Percentiles rank a stretch among this genome's conserved stretches.
Evolutionary conservation across 1,139 yeast species (phyloP).

Genomic region (Pneumocystis oryctolagi): DNA sequence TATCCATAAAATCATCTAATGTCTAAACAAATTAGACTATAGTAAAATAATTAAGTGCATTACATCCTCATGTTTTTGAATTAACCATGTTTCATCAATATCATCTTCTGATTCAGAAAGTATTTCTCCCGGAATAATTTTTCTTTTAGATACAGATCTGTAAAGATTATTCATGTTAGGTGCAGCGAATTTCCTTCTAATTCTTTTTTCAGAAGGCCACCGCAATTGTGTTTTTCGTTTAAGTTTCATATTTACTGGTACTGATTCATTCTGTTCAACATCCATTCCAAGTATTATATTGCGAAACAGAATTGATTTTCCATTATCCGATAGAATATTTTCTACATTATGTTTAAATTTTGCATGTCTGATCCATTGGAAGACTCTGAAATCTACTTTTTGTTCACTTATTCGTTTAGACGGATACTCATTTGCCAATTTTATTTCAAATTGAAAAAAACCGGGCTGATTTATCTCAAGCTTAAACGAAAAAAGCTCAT

Average conservation of each 20-base stretch:
- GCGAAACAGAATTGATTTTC: constrained; percentile 12
- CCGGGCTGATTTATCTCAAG: constrained; percentile 8
- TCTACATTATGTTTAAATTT: constrained; percentile 7
- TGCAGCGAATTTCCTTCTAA: constrained; percentile 8
- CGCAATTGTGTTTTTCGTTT: constrained; percentile 4
- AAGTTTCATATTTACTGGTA: neutral
- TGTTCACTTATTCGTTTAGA: constrained; percentile 11
- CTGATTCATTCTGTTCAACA: neutral
- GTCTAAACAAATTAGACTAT: constrained; percentile 4
- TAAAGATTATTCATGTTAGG: constrained; percentile 10
- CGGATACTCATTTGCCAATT: constrained; percentile 9
- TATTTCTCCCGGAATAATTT: constrained; percentile 10
- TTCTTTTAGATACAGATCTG: constrained; percentile 11
- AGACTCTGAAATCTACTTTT: constrained; percentile 9
- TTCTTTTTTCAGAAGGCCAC: constrained; percentile 7
- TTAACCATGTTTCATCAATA: constrained; percentile 12
- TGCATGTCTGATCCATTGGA: constrained; percentile 12
- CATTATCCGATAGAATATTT: constrained; percentile 10
- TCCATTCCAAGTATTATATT: constrained; percentile 3
- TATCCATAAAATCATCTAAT: constrained; percentile 14
- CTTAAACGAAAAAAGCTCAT: constrained; percentile 12
- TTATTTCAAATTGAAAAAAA: constrained; percentile 11
- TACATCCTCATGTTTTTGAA: constrained; percentile 14
- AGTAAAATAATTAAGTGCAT: neutral
- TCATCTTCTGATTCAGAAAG: constrained; percentile 14